Percentiles rank a stretch among this genome's conserved stretches.
Evolutionary conservation across 306 rosid genomes (phyloP).

Genomic region (Castanospermum australe): DNA sequence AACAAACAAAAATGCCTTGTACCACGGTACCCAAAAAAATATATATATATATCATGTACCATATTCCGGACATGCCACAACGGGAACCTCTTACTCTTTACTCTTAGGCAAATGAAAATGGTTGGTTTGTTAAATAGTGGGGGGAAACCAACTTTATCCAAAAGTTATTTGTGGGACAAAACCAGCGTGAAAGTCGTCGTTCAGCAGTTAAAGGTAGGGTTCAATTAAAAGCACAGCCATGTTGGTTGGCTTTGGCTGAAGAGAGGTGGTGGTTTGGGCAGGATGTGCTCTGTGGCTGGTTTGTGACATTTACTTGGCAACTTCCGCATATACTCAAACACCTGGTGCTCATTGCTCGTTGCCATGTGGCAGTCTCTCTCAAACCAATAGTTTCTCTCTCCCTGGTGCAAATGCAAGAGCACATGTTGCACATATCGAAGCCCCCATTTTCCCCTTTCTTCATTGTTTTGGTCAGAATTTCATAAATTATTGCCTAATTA

Average conservation of each 20-base stretch:
- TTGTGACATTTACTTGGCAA: slow-evolving; percentile 29
- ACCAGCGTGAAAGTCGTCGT: slow-evolving; percentile 35
- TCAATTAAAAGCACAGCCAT: slow-evolving; percentile 30
- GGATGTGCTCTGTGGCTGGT: neutral
- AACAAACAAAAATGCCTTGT: neutral
- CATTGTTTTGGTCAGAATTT: slow-evolving; percentile 1
- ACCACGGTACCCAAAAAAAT: too few species aligned
- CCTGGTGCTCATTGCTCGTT: neutral
- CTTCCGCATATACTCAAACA: neutral
- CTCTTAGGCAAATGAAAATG: neutral
- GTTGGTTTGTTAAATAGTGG: neutral
- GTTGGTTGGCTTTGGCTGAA: slow-evolving; percentile 26
- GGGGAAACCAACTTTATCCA: neutral
- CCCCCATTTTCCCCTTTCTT: slow-evolving; percentile 12
- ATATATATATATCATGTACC: too few species aligned
- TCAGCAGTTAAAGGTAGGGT: slow-evolving; percentile 21
- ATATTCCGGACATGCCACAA: slow-evolving; percentile 36
- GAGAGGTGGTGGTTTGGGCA: neutral
- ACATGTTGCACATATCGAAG: slow-evolving; percentile 42
- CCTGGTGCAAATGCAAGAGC: slow-evolving; percentile 39
- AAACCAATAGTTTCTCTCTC: neutral
- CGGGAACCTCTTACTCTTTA: neutral
- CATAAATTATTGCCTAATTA: neutral
- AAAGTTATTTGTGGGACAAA: slow-evolving; percentile 7
- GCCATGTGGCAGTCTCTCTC: slow-evolving; percentile 14